Base-by-base conservation (phyloP, 257 asterid species). In the Cruciata laevipes region DNA sequence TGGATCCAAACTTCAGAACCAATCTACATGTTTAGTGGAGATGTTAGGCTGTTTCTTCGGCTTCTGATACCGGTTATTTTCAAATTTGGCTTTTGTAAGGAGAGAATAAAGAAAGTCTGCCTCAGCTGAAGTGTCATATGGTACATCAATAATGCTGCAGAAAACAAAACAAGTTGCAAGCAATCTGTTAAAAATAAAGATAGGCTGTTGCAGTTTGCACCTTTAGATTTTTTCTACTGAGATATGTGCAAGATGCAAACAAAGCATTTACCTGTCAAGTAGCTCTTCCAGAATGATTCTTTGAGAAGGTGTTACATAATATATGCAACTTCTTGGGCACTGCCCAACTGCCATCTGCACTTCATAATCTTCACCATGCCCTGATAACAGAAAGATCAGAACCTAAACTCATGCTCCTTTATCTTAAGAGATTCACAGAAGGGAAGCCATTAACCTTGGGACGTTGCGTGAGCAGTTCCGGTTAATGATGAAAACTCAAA, bases 291-390 rank as follows among this genome's bases (percentile, higher is more conserved):
- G 84, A 77, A 92, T 76, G 56, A 85, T 70, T 83, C 97, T 84
- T 73, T 92, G 98, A 57, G 89, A 86, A 66, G 96, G 96, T 55
- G 98, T 92, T 32, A 89, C 98, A 71, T 83, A 87, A 70, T 89
- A 95, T 57, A 92, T 89, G 65, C 98, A 89, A 69, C 76, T 83
- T 78, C 89, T 86, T 16, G 97, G 98, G 81, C 98, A 92, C 82
- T 83, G 96, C 49, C 89, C 86, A 17, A 80, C 91, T 66, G 98
- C 97, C 71, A 72, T 63, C 69, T 81, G 87, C 74, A 92, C 89
- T 74, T 65, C 75, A 66, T 85, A 82, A 77, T 86, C 96, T 24
- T 79, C 91, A 20, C 71, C 85, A 38, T 78, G 84, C 33, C 90
- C 98, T 89, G 25, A 53, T 20, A 68, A n/a, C 30, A n/a, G 23